Base-by-base conservation (phyloP, 2,329 filamentous ascomycete species). In the Dactylonectria macrodidyma region DNA sequence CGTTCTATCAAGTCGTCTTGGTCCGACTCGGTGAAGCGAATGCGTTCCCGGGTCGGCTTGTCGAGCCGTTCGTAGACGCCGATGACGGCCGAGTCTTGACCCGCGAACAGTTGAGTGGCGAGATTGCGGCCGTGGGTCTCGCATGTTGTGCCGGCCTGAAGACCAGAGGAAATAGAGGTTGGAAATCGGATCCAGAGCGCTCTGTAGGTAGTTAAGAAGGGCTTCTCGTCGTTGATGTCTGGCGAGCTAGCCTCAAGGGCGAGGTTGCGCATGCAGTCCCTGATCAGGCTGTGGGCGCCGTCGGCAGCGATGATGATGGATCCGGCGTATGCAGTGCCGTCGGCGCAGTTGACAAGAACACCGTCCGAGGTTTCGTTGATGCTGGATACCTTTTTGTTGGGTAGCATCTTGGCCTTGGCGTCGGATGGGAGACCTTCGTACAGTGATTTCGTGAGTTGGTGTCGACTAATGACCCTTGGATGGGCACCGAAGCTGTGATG, bases 231-330 rank as follows among this genome's bases (percentile, higher is more conserved):
- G 58, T 81, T 76, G 4, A 73, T 52, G 12, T 59, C 34, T 0
- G 50, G 52, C 0, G 71, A 59, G 0, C 69, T 64, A 1, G 71
- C 71, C 0, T 68, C 52, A 2, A 78, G 16, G 0, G 79, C 78
- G 1, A 81, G 68, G 3, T 69, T 62, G 26, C 81, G 78, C 75
- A 84, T 80, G 38, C 79, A 75, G 9, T 66, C 59, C 6, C 82
- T 76, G 5, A 79, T 77, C 24, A 68, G 77, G 69, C 82, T 84
- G 65, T 82, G 80, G 2, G 81, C 80, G n/a, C 84, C 84, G 63
- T 85, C 84, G 12, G 82, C 81, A 8, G 82, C 84, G 22, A 84
- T 73, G 5, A 83, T 64, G n/a, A 85, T 70, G 65, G 80, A 75
- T 0, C 80, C 82, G 0, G 68, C 24, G 66, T 80, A 79, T 1